phyloP scores from a whole-genome alignment of 208 protist species.

The Trypanosoma cruzi region DNA sequence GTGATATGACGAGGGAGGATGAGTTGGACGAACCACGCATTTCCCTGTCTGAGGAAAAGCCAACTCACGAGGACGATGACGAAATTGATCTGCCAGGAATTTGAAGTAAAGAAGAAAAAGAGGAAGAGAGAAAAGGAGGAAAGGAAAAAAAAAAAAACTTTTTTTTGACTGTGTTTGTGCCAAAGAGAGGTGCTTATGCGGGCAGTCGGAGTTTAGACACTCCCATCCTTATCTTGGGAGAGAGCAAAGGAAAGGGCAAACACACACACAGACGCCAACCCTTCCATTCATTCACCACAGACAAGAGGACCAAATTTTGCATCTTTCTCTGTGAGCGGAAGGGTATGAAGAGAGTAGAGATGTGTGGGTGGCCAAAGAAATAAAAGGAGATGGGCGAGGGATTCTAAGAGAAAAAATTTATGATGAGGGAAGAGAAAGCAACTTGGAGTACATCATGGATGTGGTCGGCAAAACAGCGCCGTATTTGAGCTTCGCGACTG shows the following conservation, averaged over 20 bases:
- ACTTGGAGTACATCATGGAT: not conserved
- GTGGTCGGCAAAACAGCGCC: not conserved
- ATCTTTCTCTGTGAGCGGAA: constrained; percentile 1
- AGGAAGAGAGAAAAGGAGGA: not conserved
- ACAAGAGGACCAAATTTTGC: not conserved
- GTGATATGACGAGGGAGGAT: not conserved
- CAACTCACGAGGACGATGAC: constrained; percentile 62
- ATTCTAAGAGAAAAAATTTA: too few relatives aligned
- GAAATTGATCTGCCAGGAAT: constrained; percentile 83
- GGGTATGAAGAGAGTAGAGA: not conserved
- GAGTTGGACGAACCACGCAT: constrained; percentile 31
- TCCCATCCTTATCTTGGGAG: not conserved
- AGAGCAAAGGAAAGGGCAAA: not conserved
- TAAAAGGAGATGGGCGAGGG: not conserved
- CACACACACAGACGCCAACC: not conserved
- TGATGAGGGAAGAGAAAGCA: too few relatives aligned
- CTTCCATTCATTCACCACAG: not conserved
- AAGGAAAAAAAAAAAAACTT: constrained; percentile 12
- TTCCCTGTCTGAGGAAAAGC: constrained; percentile 21
- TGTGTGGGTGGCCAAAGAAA: not conserved
- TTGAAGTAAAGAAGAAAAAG: constrained; percentile 25
- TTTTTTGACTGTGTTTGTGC: too few relatives aligned
- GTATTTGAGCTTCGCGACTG: not conserved
- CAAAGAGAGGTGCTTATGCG: not conserved
- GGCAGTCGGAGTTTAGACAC: constrained; percentile 5